Evolutionary conservation across 176 grass and related monocot genomes (phyloP), one percentile per base, ranked within the genome.

Genomic region (Eleusine coracana): DNA sequence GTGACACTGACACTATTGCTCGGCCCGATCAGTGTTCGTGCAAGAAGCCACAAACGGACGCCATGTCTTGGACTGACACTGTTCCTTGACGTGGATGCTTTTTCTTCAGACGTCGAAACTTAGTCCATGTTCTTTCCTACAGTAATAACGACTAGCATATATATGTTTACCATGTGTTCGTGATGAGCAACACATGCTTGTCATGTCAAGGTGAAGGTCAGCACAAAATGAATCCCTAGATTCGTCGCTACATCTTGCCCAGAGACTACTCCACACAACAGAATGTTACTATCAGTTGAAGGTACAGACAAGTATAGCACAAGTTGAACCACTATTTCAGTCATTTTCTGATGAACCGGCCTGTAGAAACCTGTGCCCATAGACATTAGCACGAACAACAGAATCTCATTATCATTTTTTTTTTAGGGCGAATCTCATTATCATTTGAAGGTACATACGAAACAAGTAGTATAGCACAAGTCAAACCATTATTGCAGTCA

Each of bases 321-420:
- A 65, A 36, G 25, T 66, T 31, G 67, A 18, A 36, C 6, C 42
- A 8, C 21, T 64, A 55, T 55, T 51, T 12, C 50, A 10, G 49
- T 84, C 68, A 63, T 34, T 84, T 55, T 69, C 74, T 40, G 48
- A 45, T 34, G 44, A 45, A 59, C 17, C 51, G 20, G 5, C 16
- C 5, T 55, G 16, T 20, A 45, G 12, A 39, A 21, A 29, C 66
- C 21, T 27, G 31, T 75, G 21, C 10, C 18, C 45, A 23, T 58
- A 25, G n/a, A n/a, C n/a, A n/a, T n/a, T n/a, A n/a, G n/a, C n/a
- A n/a, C n/a, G n/a, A n/a, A n/a, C n/a, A n/a, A n/a, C n/a, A n/a
- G n/a, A n/a, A n/a, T n/a, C n/a, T n/a, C n/a, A n/a, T n/a, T n/a
- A n/a, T n/a, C n/a, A n/a, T n/a, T n/a, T n/a, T n/a, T n/a, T n/a